These are phyloP conservation scores for Cladosporium oxysporum DNA, from an alignment of 2,329 filamentous ascomycete genomes.

Conservation along the genomic window DNA sequence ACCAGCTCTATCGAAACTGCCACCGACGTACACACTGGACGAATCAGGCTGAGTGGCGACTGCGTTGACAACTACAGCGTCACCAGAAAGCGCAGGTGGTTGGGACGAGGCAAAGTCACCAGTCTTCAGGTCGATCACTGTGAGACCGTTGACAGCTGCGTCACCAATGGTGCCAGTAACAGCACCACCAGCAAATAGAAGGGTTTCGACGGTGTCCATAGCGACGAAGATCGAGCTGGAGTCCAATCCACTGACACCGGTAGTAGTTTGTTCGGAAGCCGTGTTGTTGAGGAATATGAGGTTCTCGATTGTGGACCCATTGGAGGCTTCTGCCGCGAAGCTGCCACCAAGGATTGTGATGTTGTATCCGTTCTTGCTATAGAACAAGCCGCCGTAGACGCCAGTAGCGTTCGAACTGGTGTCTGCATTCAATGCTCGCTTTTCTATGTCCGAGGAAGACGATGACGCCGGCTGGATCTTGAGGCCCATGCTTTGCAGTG, in stretches of 20 bases:
- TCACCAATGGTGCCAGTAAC: conserved; percentile 70
- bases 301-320: conserved; percentile 75
- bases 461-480: conserved; percentile 46
- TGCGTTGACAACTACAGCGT: conserved; percentile 70
- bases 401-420: conserved; percentile 57
- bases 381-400: conserved; percentile 77
- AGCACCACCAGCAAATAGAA: conserved; percentile 79
- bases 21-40: conserved; percentile 79
- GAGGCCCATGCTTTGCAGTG: conserved; percentile 56
- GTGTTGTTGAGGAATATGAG: conserved; percentile 78
- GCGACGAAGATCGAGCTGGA: conserved; percentile 73
- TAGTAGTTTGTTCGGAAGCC: conserved; percentile 48
- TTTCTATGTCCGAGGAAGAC: conserved; percentile 34
- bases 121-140: conserved; percentile 74
- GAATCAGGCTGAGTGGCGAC: conserved; percentile 72
- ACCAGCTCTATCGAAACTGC: conserved; percentile 80
- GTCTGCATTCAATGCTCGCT: conserved; percentile 43
- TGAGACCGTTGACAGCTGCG: conserved; percentile 67
- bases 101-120: conserved; percentile 66
- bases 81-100: conserved; percentile 72
- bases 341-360: conserved; percentile 86
- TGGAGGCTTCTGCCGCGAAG: conserved; percentile 69
- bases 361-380: conserved; percentile 69
- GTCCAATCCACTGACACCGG: conserved; percentile 67
- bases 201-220: conserved; percentile 65